phyloP scores from a whole-genome alignment of 345 rosid genomes.

The Microthlaspi erraticum region DNA sequence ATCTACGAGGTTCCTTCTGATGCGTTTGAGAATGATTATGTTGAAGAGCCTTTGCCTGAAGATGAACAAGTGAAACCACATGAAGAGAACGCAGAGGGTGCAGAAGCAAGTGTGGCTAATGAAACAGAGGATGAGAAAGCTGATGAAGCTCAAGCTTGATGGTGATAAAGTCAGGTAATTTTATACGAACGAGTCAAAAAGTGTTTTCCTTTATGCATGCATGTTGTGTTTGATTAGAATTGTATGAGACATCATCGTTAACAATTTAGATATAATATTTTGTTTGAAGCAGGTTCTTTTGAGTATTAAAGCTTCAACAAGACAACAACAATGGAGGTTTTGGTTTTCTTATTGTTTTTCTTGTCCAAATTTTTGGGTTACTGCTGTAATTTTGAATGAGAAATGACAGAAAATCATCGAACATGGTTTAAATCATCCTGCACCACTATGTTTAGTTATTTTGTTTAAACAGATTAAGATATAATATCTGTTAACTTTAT shows the following conservation, averaged over 20 bases:
- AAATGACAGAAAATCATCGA: not conserved
- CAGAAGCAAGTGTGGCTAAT: slow-evolving; percentile 50
- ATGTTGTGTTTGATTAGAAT: not conserved
- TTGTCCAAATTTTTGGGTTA: not conserved
- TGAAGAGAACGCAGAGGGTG: slow-evolving; percentile 62
- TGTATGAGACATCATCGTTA: not conserved
- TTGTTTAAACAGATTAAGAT: not conserved
- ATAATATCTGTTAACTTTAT: not conserved
- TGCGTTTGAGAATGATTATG: slow-evolving; percentile 96
- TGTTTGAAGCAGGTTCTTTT: slow-evolving; percentile 7
- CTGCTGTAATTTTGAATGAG: slow-evolving; percentile 12
- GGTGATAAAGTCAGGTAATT: slow-evolving; percentile 44
- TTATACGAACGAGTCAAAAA: not conserved
- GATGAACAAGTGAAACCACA: slow-evolving; percentile 65
- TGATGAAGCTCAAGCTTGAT: slow-evolving; percentile 53
- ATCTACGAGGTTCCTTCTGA: slow-evolving; percentile 95
- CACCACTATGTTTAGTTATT: not conserved
- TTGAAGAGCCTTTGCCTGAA: slow-evolving; percentile 80
- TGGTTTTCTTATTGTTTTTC: not conserved
- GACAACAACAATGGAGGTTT: slow-evolving; percentile 13
- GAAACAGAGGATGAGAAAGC: slow-evolving; percentile 60
- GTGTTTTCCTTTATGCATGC: not conserved
- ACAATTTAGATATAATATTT: not conserved
- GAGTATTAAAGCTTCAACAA: slow-evolving; percentile 22
- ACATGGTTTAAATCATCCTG: too few relatives aligned